These are phyloP conservation scores for Akanthomyces uredinophilus DNA, from an alignment of 2,329 filamentous ascomycete genomes.

Conservation along the genomic window DNA sequence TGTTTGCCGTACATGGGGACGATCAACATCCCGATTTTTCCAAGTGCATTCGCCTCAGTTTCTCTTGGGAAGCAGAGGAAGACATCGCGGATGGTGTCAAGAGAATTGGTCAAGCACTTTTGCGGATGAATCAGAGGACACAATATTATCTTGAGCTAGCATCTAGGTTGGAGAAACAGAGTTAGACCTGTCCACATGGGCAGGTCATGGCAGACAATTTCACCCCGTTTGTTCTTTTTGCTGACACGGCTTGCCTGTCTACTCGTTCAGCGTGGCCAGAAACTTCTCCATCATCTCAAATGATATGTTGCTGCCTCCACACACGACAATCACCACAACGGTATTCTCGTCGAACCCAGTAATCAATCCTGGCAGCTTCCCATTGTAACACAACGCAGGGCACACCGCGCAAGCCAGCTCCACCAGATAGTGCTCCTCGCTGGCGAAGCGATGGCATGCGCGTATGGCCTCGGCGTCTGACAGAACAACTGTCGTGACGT, in stretches of 20 bases:
- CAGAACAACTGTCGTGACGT: conserved; percentile 23
- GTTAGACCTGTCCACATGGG: background rate
- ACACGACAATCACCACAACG: conserved; percentile 26
- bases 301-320: conserved; percentile 28
- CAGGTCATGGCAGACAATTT: too few relatives aligned
- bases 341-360: conserved; percentile 20
- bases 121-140: conserved; percentile 27
- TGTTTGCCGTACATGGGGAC: conserved; percentile 66
- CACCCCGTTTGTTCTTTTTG: background rate
- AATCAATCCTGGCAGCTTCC: conserved; percentile 21
- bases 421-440: conserved; percentile 26
- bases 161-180: background rate
- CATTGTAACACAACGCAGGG: conserved; percentile 25
- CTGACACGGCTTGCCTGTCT: background rate
- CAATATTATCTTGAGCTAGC: conserved; percentile 22
- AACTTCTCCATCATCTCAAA: conserved; percentile 25
- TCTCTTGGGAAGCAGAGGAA: conserved; percentile 65
- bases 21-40: conserved; percentile 51
- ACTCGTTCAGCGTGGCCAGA: background rate
- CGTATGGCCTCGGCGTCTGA: conserved; percentile 24
- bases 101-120: conserved; percentile 51
- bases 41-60: conserved; percentile 60
- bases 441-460: conserved; percentile 24
- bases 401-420: conserved; percentile 26
- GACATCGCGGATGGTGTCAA: conserved; percentile 62